These are phyloP conservation scores for Microstroma glucosiphilum DNA, from an alignment of 1,284 basidiomycete species.

Conservation along the genomic window DNA sequence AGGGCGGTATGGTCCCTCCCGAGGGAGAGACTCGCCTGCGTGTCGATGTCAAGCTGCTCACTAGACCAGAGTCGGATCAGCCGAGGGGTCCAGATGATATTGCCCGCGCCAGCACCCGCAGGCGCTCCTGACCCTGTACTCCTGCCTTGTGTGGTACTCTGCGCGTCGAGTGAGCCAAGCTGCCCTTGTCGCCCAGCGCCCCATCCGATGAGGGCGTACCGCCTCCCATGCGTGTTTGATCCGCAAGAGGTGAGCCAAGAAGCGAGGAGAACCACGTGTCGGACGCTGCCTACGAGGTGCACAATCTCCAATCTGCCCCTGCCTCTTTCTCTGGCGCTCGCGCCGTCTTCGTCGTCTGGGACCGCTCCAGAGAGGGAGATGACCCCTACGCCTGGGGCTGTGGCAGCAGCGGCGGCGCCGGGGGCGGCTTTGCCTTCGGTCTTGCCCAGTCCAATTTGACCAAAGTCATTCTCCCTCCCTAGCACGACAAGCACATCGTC, in stretches of 20 bases:
- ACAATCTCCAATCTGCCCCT: background rate
- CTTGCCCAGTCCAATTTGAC: background rate
- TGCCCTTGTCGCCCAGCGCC: conserved; percentile 17
- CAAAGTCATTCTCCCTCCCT: background rate
- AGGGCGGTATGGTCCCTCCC: conserved; percentile 11
- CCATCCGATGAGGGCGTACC: conserved; percentile 13
- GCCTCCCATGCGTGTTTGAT: background rate
- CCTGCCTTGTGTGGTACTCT: too few relatives aligned
- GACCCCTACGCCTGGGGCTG: too few relatives aligned
- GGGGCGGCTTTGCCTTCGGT: too few relatives aligned
- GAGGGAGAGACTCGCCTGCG: background rate
- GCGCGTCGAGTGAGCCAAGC: conserved; percentile 1
- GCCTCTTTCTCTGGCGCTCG: too few relatives aligned
- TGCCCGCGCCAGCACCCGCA: too few relatives aligned
- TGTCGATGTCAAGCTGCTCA: too few relatives aligned
- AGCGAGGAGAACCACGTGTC: background rate
- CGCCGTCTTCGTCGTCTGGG: too few relatives aligned
- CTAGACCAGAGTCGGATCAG: too few relatives aligned
- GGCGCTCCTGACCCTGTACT: too few relatives aligned
- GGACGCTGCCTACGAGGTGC: background rate
- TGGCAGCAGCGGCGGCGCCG: too few relatives aligned
- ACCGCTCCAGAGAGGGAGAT: too few relatives aligned
- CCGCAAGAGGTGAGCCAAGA: background rate
- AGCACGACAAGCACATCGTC: background rate
- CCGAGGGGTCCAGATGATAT: too few relatives aligned